Evolutionary conservation across 208 protist genomes (phyloP).

Genomic region (Trypanosoma mega): DNA sequence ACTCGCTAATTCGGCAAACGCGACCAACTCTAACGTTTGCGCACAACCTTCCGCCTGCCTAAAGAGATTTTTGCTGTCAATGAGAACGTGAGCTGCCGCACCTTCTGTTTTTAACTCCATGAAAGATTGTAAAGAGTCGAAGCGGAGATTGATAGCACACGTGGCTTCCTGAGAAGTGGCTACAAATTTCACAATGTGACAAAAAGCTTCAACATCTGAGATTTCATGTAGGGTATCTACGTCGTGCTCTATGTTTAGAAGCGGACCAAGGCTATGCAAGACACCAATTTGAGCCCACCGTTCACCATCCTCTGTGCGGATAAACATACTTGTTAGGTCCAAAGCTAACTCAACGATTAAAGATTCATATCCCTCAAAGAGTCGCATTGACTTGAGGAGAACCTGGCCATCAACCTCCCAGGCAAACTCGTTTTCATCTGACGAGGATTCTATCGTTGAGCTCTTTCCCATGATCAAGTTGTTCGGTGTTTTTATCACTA

Average conservation of each 20-base stretch:
- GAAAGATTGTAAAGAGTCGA: conserved; percentile 33
- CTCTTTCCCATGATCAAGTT: background rate
- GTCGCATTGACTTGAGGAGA: conserved; percentile 38
- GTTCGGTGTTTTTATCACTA: conserved; percentile 19
- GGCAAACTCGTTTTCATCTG: conserved; percentile 25
- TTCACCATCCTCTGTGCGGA: conserved; percentile 40
- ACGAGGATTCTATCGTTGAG: background rate
- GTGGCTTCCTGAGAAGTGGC: conserved; percentile 40
- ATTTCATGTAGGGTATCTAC: conserved; percentile 43
- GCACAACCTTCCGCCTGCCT: conserved; percentile 32
- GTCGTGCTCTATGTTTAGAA: conserved; percentile 50
- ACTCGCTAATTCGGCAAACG: conserved; percentile 43
- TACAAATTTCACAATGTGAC: conserved; percentile 41
- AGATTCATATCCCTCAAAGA: conserved; percentile 42
- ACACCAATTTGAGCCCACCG: conserved; percentile 40
- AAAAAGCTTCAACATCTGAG: conserved; percentile 46
- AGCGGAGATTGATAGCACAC: conserved; percentile 38
- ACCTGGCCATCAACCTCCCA: conserved; percentile 50
- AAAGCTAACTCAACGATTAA: conserved; percentile 41
- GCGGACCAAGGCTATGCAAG: conserved; percentile 63
- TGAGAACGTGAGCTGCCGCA: conserved; percentile 21
- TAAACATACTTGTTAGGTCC: conserved; percentile 36
- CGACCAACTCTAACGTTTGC: conserved; percentile 42
- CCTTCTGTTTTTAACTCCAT: conserved; percentile 35
- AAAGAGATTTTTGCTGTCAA: conserved; percentile 25